Evolutionary conservation across 148 eudicot genomes (phyloP), one percentile per base, ranked within the genome.

Genomic region (Limonium bicolor): DNA sequence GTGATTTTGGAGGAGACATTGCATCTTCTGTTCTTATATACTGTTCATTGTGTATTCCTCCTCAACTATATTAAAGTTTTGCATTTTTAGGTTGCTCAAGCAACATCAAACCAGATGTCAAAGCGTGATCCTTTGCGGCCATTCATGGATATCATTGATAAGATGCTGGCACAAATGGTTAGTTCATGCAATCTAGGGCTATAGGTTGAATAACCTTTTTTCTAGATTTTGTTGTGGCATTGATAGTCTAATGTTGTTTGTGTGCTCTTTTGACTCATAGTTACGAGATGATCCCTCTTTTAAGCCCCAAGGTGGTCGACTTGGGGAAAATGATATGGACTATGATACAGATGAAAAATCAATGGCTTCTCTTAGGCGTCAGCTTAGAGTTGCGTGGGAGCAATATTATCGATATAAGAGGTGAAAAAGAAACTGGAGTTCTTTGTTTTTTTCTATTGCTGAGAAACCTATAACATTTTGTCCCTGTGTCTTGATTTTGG

Each of bases 281-380:
- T 71, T 82, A 24, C 64, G 55, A 53, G 96, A 86, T 60, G 96
- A 86, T 48, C 94, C 96, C 43, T 76, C 70, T 27, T 86, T 86
- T 64, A 86, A 86, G 58, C 85, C 96, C 41, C 96, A 82, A 73
- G 96, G 96, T 31, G 96, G 94, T 17, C 73, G 68, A 37, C 50
- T 86, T 50, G 94, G 94, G 55, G 94, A 86, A 61, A 82, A 82
- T 68, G 96, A 86, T 48, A 78, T 86, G 93, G 93, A 86, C 43
- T 78, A 86, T 53, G 96, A 86, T 62, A 63, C 84, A 52, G 96
- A 86, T 66, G 96, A 82, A 61, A 86, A 86, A 69, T 75, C 96
- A 41, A 75, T 86, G 96, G 96, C 94, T 62, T 63, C 70, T 46
- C 87, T 86, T 33, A 82, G 96, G 68, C 94, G 87, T 35, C 81